Evolutionary conservation across 208 protist genomes (phyloP), one percentile per base, ranked within the genome.

Genomic region (Acanthamoeba sp.): DNA sequence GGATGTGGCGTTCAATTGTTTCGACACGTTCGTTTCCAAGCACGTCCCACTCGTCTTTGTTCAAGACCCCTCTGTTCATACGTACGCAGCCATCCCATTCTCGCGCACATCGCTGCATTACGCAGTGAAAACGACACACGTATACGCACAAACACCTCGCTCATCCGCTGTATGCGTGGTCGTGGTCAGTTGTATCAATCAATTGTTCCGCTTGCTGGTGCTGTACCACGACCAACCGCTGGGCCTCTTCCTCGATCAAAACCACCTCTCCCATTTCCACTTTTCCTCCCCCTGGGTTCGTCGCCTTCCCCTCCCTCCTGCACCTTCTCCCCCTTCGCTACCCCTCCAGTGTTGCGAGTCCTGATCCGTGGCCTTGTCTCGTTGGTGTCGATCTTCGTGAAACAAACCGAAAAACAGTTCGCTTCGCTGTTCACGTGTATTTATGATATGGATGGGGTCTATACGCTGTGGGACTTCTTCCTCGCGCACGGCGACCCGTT

Each of bases 181-280:
- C 7, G 29, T 82, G 20, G 7, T 20, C 50, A 88, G 80, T 42
- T 88, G 80, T 88, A 62, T 62, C 32, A 88, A 88, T 36, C 80
- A 88, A 88, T 38, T 88, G 80, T 88, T 88, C 50, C 80, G 80
- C 50, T 32, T 88, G 24, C 36, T 88, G 80, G 42, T 88, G 80
- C n/a, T 88, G 80, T 88, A 88, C 27, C 80, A 88, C 32, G 80
- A 88, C 48, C 80, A 55, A 62, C 48, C 80, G 20, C 50, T 88
- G 1, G 59, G 80, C 48, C 42, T 55, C 80, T 62, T 42, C 80
- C 50, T 88, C 50, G 80, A 88, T n/a, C 80, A 88, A 42, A 62
- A 64, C 80, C 22, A 88, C 14, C 50, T 55, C 4, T 29, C 80
- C 16, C 48, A 64, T 27, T 62, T 64, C 24, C n/a, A 29, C 1